A percentile compares a stretch with the other conserved stretches of the same genome.
These are phyloP conservation scores for Alisma plantagoaquatica DNA, from an alignment of 106 monocot genomes.

Conservation along the genomic window DNA sequence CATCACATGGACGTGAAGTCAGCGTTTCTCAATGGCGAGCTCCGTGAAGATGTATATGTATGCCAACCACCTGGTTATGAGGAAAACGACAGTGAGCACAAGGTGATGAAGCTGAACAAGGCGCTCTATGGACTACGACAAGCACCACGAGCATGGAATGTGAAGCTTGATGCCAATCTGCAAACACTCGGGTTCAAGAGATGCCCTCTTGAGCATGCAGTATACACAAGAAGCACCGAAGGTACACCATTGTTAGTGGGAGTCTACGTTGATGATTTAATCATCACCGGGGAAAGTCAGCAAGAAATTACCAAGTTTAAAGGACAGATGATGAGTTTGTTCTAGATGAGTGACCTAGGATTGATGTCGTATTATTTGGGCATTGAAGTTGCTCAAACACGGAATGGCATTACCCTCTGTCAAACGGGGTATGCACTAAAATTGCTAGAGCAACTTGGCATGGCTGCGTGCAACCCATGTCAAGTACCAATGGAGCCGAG, in stretches of 20 bases:
- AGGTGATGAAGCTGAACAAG: not conserved
- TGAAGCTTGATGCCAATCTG: not conserved
- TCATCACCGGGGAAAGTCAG: not conserved
- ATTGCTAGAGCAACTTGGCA: no score
- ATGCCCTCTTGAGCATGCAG: not conserved
- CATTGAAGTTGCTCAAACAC: no score
- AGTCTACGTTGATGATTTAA: not conserved
- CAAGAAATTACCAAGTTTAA: not conserved
- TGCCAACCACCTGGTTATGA: not conserved
- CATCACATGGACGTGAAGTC: constrained; percentile 3
- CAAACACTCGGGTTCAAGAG: not conserved
- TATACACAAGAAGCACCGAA: not conserved
- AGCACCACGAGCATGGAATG: not conserved
- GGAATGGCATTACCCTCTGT: no score
- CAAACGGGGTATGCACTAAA: no score
- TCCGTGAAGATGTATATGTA: not conserved
- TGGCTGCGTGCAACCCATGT: no score
- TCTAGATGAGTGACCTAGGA: no score
- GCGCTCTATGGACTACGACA: no score
- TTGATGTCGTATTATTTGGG: no score
- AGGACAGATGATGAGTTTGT: not conserved
- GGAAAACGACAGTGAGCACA: no score
- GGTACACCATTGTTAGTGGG: not conserved
- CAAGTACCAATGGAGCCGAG: no score
- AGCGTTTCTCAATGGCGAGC: no score